Percentiles rank a stretch among this genome's conserved stretches.
These are phyloP conservation scores for Ceratobasidium sp. DNA, from an alignment of 1,284 basidiomycete genomes.

Conservation along the genomic window DNA sequence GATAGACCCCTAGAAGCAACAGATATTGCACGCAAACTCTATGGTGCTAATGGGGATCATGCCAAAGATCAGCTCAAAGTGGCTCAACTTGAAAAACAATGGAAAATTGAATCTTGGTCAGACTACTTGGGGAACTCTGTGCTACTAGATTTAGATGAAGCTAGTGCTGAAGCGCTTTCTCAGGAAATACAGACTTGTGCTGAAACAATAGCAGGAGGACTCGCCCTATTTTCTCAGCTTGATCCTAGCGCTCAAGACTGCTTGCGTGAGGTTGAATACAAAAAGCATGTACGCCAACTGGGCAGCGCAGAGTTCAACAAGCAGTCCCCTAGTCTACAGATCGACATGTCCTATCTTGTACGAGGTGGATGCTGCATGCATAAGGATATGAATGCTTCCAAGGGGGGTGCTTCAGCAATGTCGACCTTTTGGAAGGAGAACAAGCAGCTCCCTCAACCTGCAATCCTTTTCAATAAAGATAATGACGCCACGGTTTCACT, in stretches of 20 bases:
- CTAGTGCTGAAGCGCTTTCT: slow-evolving; percentile 3
- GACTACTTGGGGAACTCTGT: slow-evolving; percentile 7
- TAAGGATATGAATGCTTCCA: slow-evolving; percentile 57
- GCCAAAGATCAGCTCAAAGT: slow-evolving; percentile 33
- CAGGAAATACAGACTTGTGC: background rate
- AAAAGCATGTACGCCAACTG: background rate
- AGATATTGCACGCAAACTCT: slow-evolving; percentile 25
- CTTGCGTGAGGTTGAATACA: background rate
- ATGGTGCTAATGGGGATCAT: slow-evolving; percentile 33
- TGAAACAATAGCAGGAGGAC: slow-evolving; percentile 12
- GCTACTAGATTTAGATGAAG: background rate
- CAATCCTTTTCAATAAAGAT: slow-evolving; percentile 51
- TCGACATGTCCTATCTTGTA: slow-evolving; percentile 42
- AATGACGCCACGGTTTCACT: slow-evolving; percentile 46
- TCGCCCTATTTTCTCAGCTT: background rate
- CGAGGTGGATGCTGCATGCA: slow-evolving; percentile 57
- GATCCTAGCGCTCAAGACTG: background rate
- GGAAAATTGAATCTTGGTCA: slow-evolving; percentile 29
- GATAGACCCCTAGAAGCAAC: background rate
- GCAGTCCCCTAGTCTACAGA: background rate
- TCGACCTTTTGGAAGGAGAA: slow-evolving; percentile 48
- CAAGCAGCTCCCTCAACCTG: slow-evolving; percentile 45
- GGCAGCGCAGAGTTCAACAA: background rate
- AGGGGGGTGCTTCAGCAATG: slow-evolving; percentile 53
- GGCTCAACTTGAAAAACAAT: slow-evolving; percentile 19